phyloP scores from a whole-genome alignment of 108 stramenopile genomes.

The Cylindrotheca closterium region DNA sequence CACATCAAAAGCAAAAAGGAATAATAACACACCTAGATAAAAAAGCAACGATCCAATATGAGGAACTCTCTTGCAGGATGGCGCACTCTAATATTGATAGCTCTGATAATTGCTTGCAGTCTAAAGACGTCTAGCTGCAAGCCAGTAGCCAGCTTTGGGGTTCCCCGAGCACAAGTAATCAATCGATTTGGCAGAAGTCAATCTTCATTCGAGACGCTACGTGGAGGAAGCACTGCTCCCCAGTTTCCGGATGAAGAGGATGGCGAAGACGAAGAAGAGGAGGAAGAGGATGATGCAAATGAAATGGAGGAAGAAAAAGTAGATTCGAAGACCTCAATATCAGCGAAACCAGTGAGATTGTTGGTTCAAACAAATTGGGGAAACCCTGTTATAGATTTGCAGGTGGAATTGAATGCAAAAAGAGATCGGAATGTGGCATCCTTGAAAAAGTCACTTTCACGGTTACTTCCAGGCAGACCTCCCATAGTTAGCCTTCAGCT shows the following conservation, averaged over 20 bases:
- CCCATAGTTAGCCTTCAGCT: constrained; percentile 48
- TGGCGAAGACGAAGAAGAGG: not conserved
- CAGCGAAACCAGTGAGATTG: constrained; percentile 51
- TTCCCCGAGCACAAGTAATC: too few relatives aligned
- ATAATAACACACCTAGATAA: too few relatives aligned
- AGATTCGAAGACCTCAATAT: too few relatives aligned
- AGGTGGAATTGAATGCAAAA: constrained; percentile 54
- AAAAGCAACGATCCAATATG: too few relatives aligned
- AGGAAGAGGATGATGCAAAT: not conserved
- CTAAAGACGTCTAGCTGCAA: too few relatives aligned
- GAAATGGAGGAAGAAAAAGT: not conserved
- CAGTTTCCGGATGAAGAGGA: not conserved
- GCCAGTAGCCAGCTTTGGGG: too few relatives aligned
- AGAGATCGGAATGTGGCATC: constrained; percentile 50
- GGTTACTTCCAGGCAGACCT: constrained; percentile 59
- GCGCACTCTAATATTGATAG: too few relatives aligned
- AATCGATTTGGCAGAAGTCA: too few relatives aligned
- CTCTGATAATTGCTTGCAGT: too few relatives aligned
- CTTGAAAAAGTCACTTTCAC: constrained; percentile 58
- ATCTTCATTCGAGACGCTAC: too few relatives aligned
- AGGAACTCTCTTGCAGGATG: too few relatives aligned
- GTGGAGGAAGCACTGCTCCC: not conserved
- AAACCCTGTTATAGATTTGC: constrained; percentile 54
- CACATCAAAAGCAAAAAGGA: too few relatives aligned
- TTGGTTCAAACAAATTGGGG: constrained; percentile 56